phyloP scores from a whole-genome alignment of 2,329 filamentous ascomycete species.

The Aspergillus persii region DNA sequence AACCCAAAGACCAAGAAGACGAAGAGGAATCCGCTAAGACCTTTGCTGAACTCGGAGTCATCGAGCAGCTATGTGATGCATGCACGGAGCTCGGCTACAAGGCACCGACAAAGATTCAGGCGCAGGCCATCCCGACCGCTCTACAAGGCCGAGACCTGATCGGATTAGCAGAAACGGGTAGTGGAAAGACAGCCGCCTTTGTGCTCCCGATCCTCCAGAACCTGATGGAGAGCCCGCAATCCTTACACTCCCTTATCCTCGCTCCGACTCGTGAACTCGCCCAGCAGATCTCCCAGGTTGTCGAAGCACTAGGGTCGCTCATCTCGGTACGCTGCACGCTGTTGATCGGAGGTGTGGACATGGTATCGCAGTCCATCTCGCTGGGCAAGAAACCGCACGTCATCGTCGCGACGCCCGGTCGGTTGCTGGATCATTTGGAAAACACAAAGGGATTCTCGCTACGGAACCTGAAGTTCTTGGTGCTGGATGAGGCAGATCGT shows the following conservation, averaged over 20 bases:
- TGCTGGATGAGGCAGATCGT: conserved; percentile 93
- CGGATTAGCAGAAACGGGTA: conserved; percentile 90
- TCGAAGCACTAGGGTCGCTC: conserved; percentile 80
- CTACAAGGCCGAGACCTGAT: conserved; percentile 83
- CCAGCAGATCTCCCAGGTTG: conserved; percentile 82
- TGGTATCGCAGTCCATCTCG: conserved; percentile 87
- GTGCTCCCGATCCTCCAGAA: conserved; percentile 88
- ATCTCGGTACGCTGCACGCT: conserved; percentile 86
- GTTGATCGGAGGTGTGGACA: conserved; percentile 91
- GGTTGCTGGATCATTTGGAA: conserved; percentile 86
- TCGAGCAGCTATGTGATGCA: conserved; percentile 84
- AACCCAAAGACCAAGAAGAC: not conserved
- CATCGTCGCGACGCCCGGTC: conserved; percentile 85
- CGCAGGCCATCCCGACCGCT: conserved; percentile 76
- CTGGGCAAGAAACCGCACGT: conserved; percentile 96
- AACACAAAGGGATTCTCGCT: conserved; percentile 96
- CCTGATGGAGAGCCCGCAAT: conserved; percentile 81
- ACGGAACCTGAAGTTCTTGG: conserved; percentile 76
- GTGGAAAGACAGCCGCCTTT: conserved; percentile 94
- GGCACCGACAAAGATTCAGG: conserved; percentile 83
- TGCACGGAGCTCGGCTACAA: conserved; percentile 81
- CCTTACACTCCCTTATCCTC: conserved; percentile 83
- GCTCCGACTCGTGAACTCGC: conserved; percentile 93
- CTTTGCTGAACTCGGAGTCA: conserved; percentile 65
- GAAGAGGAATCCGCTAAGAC: conserved; percentile 34